A percentile compares a stretch with the other conserved stretches of the same genome.
phyloP scores from a whole-genome alignment of 441 rosid species.

The Dalechampia spathulata region DNA sequence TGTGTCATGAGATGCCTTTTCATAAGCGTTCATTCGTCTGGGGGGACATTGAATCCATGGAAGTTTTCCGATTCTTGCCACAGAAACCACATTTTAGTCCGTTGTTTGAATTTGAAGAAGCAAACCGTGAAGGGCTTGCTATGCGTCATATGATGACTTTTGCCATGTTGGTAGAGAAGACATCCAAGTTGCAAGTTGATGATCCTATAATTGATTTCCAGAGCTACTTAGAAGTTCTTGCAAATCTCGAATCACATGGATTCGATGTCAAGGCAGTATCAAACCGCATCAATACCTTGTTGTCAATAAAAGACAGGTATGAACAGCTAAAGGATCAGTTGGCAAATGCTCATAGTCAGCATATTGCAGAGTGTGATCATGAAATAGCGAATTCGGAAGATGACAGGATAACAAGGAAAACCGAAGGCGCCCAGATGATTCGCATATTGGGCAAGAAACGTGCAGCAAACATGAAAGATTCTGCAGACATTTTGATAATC shows the following conservation, averaged over 20 bases:
- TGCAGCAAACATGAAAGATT: not conserved
- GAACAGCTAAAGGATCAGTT: constrained; percentile 4
- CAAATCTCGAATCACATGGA: constrained; percentile 7
- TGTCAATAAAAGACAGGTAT: not conserved
- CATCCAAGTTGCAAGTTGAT: constrained; percentile 3
- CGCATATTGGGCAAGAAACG: too few relatives aligned
- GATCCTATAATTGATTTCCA: not conserved
- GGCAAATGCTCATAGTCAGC: not conserved
- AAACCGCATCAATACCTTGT: not conserved
- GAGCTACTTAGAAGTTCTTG: constrained; percentile 3
- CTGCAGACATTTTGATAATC: not conserved
- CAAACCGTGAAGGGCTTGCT: constrained; percentile 10
- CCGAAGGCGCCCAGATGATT: too few relatives aligned
- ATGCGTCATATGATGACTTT: constrained; percentile 12
- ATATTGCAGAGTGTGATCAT: not conserved
- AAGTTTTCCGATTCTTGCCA: constrained; percentile 5
- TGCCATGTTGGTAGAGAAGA: constrained; percentile 7
- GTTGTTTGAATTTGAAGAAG: constrained; percentile 2
- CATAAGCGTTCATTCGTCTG: not conserved
- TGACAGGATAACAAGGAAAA: too few relatives aligned
- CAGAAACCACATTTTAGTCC: constrained; percentile 15
- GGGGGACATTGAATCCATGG: constrained; percentile 9
- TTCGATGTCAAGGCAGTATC: constrained; percentile 7
- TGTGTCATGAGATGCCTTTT: not conserved
- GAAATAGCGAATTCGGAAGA: not conserved